These are phyloP conservation scores for Cyclotella kingstonii DNA, from an alignment of 108 stramenopile genomes.

Conservation along the genomic window DNA sequence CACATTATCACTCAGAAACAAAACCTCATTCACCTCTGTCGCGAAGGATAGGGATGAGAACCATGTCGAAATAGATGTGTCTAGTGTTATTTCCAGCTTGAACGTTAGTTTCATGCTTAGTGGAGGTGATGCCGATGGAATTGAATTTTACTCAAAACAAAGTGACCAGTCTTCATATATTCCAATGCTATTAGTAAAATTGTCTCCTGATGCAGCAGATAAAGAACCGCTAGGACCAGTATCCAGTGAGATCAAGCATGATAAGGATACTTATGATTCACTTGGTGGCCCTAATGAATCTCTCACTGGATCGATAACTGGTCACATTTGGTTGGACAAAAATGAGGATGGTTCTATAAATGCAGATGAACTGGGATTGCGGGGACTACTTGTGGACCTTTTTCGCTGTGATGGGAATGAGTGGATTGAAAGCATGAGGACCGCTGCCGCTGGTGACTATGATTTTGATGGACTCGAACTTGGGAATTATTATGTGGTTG, in stretches of 20 bases:
- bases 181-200: too few relatives aligned
- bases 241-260: background rate
- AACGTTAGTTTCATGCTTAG: slow-evolving; percentile 13
- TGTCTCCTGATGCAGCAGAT: too few relatives aligned
- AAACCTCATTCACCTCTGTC: slow-evolving; percentile 8
- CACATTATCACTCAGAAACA: slow-evolving; percentile 3
- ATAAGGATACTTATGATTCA: background rate
- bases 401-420: slow-evolving; percentile 13
- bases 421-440: slow-evolving; percentile 30
- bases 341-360: slow-evolving; percentile 14
- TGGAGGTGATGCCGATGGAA: slow-evolving; percentile 7
- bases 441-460: slow-evolving; percentile 29
- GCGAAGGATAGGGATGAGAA: background rate
- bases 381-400: slow-evolving; percentile 34
- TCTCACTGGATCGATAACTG: slow-evolving; percentile 14
- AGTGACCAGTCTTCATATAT: too few relatives aligned
- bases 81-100: slow-evolving; percentile 1
- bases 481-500: slow-evolving; percentile 26
- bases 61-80: slow-evolving; percentile 12
- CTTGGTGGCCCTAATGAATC: background rate
- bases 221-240: background rate
- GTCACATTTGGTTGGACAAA: slow-evolving; percentile 21
- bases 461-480: slow-evolving; percentile 23
- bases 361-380: slow-evolving; percentile 22
- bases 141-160: background rate